Evolutionary conservation across 805 yeast genomes (phyloP).

Genomic region (Dipodascopsis tothii): DNA sequence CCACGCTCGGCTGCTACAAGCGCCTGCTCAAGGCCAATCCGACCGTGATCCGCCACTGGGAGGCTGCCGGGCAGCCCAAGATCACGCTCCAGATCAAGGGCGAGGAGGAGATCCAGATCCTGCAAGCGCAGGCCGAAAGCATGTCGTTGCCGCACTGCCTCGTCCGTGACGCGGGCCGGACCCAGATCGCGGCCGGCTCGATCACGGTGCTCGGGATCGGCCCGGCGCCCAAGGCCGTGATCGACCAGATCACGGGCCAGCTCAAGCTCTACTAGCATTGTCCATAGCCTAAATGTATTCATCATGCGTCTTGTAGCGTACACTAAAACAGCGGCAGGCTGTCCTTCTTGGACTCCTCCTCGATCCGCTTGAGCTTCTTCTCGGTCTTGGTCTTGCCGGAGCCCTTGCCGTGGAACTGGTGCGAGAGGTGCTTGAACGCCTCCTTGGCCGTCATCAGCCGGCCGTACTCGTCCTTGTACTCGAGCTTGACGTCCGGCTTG

Average conservation of each 20-base stretch:
- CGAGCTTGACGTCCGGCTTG: conserved; percentile 41
- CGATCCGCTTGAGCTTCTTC: conserved; percentile 28
- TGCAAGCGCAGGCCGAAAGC: conserved; percentile 75
- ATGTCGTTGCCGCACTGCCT: conserved; percentile 70
- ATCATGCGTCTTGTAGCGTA: neutral
- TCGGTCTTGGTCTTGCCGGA: conserved; percentile 33
- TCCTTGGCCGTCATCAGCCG: conserved; percentile 51
- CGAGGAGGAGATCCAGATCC: conserved; percentile 61
- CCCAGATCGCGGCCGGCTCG: conserved; percentile 92
- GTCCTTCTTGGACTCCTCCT: conserved; percentile 26
- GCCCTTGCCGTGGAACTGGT: conserved; percentile 62
- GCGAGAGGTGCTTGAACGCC: conserved; percentile 71
- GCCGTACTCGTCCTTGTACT: conserved; percentile 61
- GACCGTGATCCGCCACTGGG: conserved; percentile 60
- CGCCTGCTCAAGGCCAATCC: conserved; percentile 50
- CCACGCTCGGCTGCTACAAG: conserved; percentile 85
- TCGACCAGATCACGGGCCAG: conserved; percentile 76
- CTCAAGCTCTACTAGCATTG: conserved; percentile 56
- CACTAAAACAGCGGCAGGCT: conserved; percentile 17
- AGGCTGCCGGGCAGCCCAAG: conserved; percentile 81
- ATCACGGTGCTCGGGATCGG: conserved; percentile 96
- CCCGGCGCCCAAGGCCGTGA: conserved; percentile 76
- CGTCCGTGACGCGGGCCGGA: conserved; percentile 94
- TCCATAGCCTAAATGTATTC: neutral
- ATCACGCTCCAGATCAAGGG: conserved; percentile 63